A percentile compares a stretch with the other conserved stretches of the same genome.
phyloP scores from a whole-genome alignment of 2,329 filamentous ascomycete genomes.

The Ophiostoma angusticollis region DNA sequence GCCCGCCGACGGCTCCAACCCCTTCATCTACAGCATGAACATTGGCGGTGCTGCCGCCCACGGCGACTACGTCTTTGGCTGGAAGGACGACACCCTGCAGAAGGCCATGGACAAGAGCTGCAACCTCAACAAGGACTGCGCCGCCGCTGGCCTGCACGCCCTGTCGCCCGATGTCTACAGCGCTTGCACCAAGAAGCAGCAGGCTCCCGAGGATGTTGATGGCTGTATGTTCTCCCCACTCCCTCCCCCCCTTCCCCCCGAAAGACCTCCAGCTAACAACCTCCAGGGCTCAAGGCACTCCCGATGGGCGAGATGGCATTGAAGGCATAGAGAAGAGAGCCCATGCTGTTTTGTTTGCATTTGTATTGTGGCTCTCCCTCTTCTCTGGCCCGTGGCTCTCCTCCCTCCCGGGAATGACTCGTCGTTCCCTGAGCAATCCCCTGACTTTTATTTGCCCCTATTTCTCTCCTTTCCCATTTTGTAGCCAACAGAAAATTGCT shows the following conservation, averaged over 20 bases:
- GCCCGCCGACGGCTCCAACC: slow-evolving; percentile 30
- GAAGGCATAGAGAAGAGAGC: slow-evolving; percentile 14
- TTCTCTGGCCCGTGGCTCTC: no score
- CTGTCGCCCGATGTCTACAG: slow-evolving; percentile 33
- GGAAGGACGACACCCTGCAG: slow-evolving; percentile 36
- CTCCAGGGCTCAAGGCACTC: slow-evolving; percentile 20
- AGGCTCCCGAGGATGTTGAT: slow-evolving; percentile 35
- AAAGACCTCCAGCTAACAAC: background rate
- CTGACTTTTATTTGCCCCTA: no score
- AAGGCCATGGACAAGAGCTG: slow-evolving; percentile 34
- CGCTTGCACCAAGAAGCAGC: slow-evolving; percentile 31
- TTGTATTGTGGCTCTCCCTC: background rate
- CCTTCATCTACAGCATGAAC: slow-evolving; percentile 32
- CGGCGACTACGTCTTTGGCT: slow-evolving; percentile 40
- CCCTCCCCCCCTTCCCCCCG: background rate
- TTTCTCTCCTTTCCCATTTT: no score
- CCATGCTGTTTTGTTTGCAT: background rate
- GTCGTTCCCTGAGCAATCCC: no score
- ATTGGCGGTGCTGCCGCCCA: slow-evolving; percentile 34
- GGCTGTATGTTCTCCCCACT: slow-evolving; percentile 27
- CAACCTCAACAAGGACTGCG: slow-evolving; percentile 33
- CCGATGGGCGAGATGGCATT: slow-evolving; percentile 22
- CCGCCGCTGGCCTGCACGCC: slow-evolving; percentile 29
- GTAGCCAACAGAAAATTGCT: no score
- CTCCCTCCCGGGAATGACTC: no score